Percentiles rank a stretch among this genome's conserved stretches.
These are phyloP conservation scores for Cladosporium sp. DNA, from an alignment of 2,329 filamentous ascomycete genomes.

Conservation along the genomic window DNA sequence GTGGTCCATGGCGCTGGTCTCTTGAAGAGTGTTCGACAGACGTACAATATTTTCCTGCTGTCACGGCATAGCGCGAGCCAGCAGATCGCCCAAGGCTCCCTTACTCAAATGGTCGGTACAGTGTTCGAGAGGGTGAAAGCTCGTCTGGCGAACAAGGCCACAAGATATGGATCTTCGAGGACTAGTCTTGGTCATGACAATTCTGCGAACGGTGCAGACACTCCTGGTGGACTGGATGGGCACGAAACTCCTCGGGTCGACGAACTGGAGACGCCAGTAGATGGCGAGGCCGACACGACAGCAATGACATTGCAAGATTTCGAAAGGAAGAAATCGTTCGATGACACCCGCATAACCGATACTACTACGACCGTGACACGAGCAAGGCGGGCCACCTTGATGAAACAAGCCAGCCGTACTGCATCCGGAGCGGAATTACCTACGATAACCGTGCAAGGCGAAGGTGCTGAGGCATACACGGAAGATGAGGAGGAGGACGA, in stretches of 20 bases:
- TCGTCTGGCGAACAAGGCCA: slow-evolving; percentile 80
- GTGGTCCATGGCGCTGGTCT: slow-evolving; percentile 95
- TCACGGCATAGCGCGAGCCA: slow-evolving; percentile 93
- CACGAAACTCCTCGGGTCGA: slow-evolving; percentile 24
- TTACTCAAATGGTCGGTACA: slow-evolving; percentile 98
- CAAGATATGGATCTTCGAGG: slow-evolving; percentile 56
- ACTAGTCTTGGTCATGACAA: slow-evolving; percentile 36
- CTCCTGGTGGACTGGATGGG: slow-evolving; percentile 21
- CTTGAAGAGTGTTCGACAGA: slow-evolving; percentile 92
- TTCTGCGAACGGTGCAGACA: slow-evolving; percentile 23
- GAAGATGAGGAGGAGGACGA: slow-evolving; percentile 84
- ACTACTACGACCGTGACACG: slow-evolving; percentile 64
- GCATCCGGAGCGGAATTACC: slow-evolving; percentile 44
- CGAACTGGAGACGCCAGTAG: slow-evolving; percentile 39
- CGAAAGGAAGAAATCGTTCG: slow-evolving; percentile 62
- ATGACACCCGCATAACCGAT: slow-evolving; percentile 62
- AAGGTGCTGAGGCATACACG: slow-evolving; percentile 51
- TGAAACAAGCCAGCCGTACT: slow-evolving; percentile 31
- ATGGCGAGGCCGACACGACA: slow-evolving; percentile 34
- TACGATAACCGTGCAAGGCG: slow-evolving; percentile 30
- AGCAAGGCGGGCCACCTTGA: slow-evolving; percentile 41
- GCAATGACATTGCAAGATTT: slow-evolving; percentile 67
- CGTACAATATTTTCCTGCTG: slow-evolving; percentile 97
- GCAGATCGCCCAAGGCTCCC: slow-evolving; percentile 91
- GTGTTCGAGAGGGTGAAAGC: slow-evolving; percentile 94